These are phyloP conservation scores for Populus hybrid DNA, from an alignment of 441 rosid species.

Conservation along the genomic window DNA sequence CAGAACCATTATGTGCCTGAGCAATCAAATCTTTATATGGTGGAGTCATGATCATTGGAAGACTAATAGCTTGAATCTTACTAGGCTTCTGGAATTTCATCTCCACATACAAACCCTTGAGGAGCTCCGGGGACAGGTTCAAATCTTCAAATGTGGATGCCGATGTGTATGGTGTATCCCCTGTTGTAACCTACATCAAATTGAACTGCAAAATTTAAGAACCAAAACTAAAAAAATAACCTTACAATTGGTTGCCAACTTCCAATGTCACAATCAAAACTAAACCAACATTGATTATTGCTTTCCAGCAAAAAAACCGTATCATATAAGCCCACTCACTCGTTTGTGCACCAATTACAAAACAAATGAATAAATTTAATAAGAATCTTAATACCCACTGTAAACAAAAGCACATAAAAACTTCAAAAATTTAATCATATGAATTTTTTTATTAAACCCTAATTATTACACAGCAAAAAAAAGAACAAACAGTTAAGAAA, in stretches of 20 bases:
- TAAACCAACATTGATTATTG: not conserved
- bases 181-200: conserved; percentile 55
- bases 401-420: not conserved
- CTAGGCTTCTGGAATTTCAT: conserved; percentile 95
- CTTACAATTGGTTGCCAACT: not conserved
- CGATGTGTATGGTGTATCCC: conserved; percentile 82
- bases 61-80: conserved; percentile 86
- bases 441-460: not conserved
- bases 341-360: not conserved
- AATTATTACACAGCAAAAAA: not conserved
- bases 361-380: not conserved
- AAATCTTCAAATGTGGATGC: conserved; percentile 81
- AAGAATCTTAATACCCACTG: not conserved
- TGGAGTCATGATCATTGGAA: conserved; percentile 92
- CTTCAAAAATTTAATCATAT: not conserved
- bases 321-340: not conserved
- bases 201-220: not conserved
- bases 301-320: not conserved
- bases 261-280: not conserved
- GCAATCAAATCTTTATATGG: conserved; percentile 83
- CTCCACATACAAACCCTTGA: conserved; percentile 87
- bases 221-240: not conserved
- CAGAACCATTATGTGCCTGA: conserved; percentile 97
- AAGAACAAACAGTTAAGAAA: not conserved
- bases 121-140: conserved; percentile 66